Base-by-base conservation (phyloP, 2,329 filamentous ascomycete species). In the Fusarium napiforme region DNA sequence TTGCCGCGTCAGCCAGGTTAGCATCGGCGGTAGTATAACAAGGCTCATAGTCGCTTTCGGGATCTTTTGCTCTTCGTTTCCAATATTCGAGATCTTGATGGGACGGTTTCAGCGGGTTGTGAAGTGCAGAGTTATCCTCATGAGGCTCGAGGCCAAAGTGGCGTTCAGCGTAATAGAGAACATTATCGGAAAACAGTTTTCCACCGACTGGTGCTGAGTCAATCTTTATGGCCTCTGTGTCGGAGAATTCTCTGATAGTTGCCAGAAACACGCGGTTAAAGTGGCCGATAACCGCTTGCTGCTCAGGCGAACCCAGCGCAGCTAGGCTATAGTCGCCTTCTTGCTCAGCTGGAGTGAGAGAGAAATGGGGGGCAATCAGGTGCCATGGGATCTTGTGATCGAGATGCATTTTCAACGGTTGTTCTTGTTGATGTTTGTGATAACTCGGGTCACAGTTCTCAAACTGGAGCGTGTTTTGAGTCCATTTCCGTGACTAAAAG, bases 131-230 rank as follows among this genome's bases (percentile, higher is more conserved):
- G 30, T 61, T 64, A 7, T 16, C 15, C 4, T 52, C 37, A 10
- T 64, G 37, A 1, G 61, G 45, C 1, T 2, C 45, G 1, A 64
- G 61, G 0, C 43, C 56, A 3, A 64, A 9, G 0, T 34, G 10
- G 2, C n/a, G 37, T 1, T 64, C 56, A 5, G 61, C 19, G 14
- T 28, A 61, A 1, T 39, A 26, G 0, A 64, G n/a, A 0, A 64
- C 37, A 15, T 45, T 7, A 0, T 61, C 56, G 2, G 56, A 52
- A n/a, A 64, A 61, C 0, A 61, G 7, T 3, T 34, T 45, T 37
- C 10, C 45, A 16, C 2, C 7, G 0, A 1, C 5, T 10, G 5
- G 2, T 10, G 1, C 1, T 14, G 8, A 0, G 0, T 52, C 12
- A 15, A 45, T 15, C 8, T 36, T 36, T 3, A 2, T 36, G 14